A percentile compares a stretch with the other conserved stretches of the same genome.
These are phyloP conservation scores for Cylindrotheca closterium DNA, from an alignment of 108 stramenopile species.

Conservation along the genomic window DNA sequence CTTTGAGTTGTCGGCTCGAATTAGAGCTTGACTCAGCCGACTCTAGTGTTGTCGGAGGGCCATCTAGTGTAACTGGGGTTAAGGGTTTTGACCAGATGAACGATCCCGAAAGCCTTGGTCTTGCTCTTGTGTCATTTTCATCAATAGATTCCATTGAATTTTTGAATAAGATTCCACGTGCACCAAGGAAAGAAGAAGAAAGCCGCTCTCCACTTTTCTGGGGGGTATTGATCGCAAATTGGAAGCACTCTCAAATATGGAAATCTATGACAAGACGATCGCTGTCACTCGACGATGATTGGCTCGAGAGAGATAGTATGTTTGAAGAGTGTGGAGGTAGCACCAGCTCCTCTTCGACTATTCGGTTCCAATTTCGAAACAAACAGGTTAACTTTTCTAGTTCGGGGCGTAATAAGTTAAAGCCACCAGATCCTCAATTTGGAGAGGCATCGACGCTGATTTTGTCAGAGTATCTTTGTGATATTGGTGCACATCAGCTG, in stretches of 20 bases:
- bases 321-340: slow-evolving; percentile 4
- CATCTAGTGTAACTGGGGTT: too few species aligned
- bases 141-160: slow-evolving; percentile 34
- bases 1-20: too few species aligned
- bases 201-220: slow-evolving; percentile 11
- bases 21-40: too few species aligned
- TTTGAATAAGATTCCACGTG: slow-evolving; percentile 1
- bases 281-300: slow-evolving; percentile 13
- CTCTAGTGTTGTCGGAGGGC: too few species aligned
- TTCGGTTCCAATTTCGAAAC: slow-evolving; percentile 13
- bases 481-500: slow-evolving; percentile 23
- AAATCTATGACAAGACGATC: slow-evolving; percentile 26
- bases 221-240: slow-evolving; percentile 37
- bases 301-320: not conserved
- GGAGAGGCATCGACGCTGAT: too few species aligned
- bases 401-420: not conserved
- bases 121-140: slow-evolving; percentile 30
- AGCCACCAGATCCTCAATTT: too few species aligned
- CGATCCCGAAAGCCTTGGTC: slow-evolving; percentile 22
- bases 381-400: slow-evolving; percentile 1
- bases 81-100: too few species aligned
- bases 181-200: not conserved
- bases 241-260: slow-evolving; percentile 41
- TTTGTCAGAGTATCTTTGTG: slow-evolving; percentile 24
- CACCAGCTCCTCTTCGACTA: slow-evolving; percentile 13